phyloP scores from a whole-genome alignment of 768 basidiomycete species.

The Trametes cinnabarina region DNA sequence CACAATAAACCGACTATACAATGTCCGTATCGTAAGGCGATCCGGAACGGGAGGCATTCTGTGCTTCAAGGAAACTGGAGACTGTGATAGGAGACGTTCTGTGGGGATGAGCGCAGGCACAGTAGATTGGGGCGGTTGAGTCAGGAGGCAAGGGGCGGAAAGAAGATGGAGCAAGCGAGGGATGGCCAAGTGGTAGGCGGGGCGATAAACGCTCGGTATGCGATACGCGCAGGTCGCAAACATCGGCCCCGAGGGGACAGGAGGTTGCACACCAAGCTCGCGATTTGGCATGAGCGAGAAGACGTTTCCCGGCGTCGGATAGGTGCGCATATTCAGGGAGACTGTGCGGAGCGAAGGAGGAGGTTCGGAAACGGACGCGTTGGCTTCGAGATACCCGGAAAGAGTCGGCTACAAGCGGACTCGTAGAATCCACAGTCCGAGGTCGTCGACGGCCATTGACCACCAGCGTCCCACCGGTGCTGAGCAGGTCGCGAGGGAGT shows the following conservation, averaged over 20 bases:
- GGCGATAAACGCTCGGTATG: background rate
- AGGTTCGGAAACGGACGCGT: too few relatives aligned
- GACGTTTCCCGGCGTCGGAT: background rate
- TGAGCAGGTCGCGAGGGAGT: background rate
- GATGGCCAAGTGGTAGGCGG: background rate
- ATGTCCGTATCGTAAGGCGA: slow-evolving; percentile 17
- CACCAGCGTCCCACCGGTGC: background rate
- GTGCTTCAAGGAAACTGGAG: background rate
- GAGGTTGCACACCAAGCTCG: background rate
- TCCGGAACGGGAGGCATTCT: slow-evolving; percentile 2
- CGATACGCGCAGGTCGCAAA: background rate
- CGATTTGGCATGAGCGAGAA: background rate
- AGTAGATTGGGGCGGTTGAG: background rate
- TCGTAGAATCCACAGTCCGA: background rate
- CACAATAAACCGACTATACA: slow-evolving; percentile 23
- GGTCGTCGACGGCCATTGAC: background rate
- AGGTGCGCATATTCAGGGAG: too few relatives aligned
- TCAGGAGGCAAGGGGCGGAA: background rate
- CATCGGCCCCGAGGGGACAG: background rate
- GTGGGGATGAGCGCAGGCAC: background rate
- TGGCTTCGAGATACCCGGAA: too few relatives aligned
- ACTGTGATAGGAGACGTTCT: background rate
- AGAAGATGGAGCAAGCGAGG: background rate
- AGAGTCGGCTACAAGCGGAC: background rate
- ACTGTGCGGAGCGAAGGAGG: too few relatives aligned